These are phyloP conservation scores for Fusarium setosum DNA, from an alignment of 2,329 filamentous ascomycete genomes.

Conservation along the genomic window DNA sequence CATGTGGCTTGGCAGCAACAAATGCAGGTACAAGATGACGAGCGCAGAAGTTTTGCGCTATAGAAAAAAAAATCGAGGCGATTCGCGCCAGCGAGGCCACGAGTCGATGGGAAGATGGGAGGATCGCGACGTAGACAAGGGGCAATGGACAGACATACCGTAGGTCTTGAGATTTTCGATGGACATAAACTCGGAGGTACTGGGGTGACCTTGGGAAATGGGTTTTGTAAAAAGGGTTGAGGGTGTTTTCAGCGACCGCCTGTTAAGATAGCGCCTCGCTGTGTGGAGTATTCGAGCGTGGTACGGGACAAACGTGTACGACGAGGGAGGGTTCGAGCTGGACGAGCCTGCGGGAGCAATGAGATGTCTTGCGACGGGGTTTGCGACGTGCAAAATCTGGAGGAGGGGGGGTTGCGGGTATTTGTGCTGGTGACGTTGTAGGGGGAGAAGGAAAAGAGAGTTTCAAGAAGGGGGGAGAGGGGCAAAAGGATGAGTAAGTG, in stretches of 20 bases:
- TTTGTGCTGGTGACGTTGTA: constrained; percentile 41
- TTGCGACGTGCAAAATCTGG: constrained; percentile 34
- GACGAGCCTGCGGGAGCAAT: background rate
- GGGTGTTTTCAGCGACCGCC: constrained; percentile 62
- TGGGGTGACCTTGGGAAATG: constrained; percentile 67
- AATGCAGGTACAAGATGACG: constrained; percentile 42
- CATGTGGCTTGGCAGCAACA: constrained; percentile 31
- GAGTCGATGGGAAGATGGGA: no score
- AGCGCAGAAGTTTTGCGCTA: background rate
- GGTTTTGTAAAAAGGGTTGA: constrained; percentile 55
- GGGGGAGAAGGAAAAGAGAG: constrained; percentile 28
- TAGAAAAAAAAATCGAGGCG: background rate
- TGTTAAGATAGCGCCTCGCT: constrained; percentile 60
- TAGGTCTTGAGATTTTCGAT: constrained; percentile 99
- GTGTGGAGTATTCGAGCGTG: constrained; percentile 26
- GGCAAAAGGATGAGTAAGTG: constrained; percentile 40
- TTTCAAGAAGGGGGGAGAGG: constrained; percentile 31
- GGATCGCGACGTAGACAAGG: background rate
- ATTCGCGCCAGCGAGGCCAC: background rate
- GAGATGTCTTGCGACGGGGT: constrained; percentile 31
- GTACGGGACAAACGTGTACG: background rate
- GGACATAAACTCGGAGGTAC: constrained; percentile 92
- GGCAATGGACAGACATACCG: constrained; percentile 70
- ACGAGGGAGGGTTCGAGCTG: background rate
- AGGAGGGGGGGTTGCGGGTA: constrained; percentile 26